Evolutionary conservation across 2,329 filamentous ascomycete species (phyloP).

Genomic region (Sporothrix brunneoviolacea): DNA sequence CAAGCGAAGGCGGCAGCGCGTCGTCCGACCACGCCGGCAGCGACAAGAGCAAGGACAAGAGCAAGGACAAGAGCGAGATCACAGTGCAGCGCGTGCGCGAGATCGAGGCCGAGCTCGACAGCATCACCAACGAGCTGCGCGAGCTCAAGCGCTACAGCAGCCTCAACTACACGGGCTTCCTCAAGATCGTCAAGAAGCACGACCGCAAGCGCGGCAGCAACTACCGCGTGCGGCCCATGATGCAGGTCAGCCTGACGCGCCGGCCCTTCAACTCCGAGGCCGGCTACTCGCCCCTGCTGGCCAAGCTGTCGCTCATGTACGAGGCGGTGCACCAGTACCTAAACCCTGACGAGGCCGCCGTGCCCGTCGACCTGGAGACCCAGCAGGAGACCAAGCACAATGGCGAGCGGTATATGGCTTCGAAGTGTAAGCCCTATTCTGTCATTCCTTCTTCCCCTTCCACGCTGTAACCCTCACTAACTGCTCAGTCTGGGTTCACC

Average conservation of each 20-base stretch:
- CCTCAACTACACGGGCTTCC: constrained; percentile 94
- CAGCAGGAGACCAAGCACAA: constrained; percentile 49
- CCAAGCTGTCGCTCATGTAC: constrained; percentile 91
- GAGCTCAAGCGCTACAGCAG: constrained; percentile 92
- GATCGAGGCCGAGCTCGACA: constrained; percentile 73
- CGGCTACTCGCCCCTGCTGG: constrained; percentile 82
- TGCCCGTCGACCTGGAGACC: constrained; percentile 41
- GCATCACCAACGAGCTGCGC: constrained; percentile 82
- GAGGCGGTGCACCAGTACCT: constrained; percentile 84
- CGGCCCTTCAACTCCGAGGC: constrained; percentile 88
- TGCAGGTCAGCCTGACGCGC: constrained; percentile 82
- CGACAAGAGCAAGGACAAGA: constrained; percentile 28
- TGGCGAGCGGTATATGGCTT: constrained; percentile 70
- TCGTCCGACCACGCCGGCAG: neutral
- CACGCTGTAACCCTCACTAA: neutral
- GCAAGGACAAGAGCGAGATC: constrained; percentile 39
- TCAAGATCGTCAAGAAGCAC: constrained; percentile 99
- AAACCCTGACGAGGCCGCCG: constrained; percentile 41
- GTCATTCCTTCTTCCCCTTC: neutral
- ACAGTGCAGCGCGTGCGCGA: constrained; percentile 55
- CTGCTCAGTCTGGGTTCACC: constrained; percentile 72
- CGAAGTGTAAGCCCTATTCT: constrained; percentile 62
- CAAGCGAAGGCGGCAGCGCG: constrained; percentile 37
- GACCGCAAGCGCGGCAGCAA: constrained; percentile 82
- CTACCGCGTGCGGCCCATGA: constrained; percentile 84